Base-by-base conservation (phyloP, 2,329 filamentous ascomycete genomes). In the Colletotrichum destructivum region DNA sequence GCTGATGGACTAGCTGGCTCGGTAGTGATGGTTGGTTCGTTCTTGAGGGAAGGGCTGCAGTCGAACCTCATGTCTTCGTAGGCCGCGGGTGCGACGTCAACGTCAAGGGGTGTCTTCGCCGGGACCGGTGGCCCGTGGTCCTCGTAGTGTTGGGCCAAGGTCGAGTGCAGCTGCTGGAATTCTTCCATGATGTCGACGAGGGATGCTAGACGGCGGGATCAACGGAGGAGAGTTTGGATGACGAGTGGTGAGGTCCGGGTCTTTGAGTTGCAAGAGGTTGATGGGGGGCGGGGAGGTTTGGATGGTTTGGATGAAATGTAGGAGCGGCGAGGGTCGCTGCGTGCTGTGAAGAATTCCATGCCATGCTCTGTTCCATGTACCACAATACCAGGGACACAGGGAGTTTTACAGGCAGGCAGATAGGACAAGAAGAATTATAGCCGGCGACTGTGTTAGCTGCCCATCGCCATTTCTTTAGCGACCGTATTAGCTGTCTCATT, bases 131-230 rank as follows among this genome's bases (percentile, higher is more conserved):
- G 60, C 1, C 21, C 56, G 18, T n/a, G n/a, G 16, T 21, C 42
- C 38, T 65, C 35, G 40, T 40, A 46, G 12, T 38, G 13, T 1
- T 49, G 54, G 47, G 60, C 31, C 15, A 69, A 23, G 66, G 12
- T 44, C 44, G 60, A 46, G 2, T 55, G 47, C 18, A 61, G 26
- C 26, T 38, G 31, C 64, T 52, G 69, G 64, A 72, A 35, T n/a
- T 73, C 71, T 38, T 75, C 72, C 75, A 77, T 77, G 44, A 38
- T 47, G 49, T 55, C 42, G 31, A 54, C 60, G 4, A 9, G 46
- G 35, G 40, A 35, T 66, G 42, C 49, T 21, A 4, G 52, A 15
- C 51, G 38, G 15, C 57, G 64, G 69, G 18, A 71, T 40, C 15
- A 11, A 56, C 56, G 57, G 64, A 62, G 11, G n/a, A 15, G 11